Evolutionary conservation across 306 rosid genomes (phyloP).

Genomic region (Abrus pulchellus): DNA sequence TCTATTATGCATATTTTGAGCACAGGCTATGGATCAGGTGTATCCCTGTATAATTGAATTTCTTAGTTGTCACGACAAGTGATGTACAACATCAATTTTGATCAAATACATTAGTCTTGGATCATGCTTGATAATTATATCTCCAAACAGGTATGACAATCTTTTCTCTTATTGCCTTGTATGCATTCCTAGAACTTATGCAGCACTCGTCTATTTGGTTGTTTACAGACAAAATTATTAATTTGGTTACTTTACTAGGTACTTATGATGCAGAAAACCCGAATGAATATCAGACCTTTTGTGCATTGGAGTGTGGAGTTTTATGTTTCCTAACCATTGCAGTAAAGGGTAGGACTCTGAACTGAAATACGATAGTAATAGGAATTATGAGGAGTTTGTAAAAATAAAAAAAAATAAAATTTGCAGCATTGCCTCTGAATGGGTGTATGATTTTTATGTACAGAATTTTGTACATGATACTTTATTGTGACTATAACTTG

Average conservation of each 20-base stretch:
- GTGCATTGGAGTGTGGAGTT: constrained; percentile 37
- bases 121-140: constrained; percentile 43
- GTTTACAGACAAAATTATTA: constrained; percentile 37
- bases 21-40: constrained; percentile 88
- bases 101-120: constrained; percentile 30
- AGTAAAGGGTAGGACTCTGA: constrained; percentile 24
- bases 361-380: constrained; percentile 38
- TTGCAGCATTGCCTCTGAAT: constrained; percentile 34
- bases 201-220: constrained; percentile 5
- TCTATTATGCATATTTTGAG: constrained; percentile 26
- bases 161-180: constrained; percentile 21
- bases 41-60: constrained; percentile 86
- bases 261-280: constrained; percentile 38
- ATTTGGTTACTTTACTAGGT: constrained; percentile 23
- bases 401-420: not conserved
- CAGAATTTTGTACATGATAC: constrained; percentile 33
- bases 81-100: constrained; percentile 49
- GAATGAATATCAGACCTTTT: constrained; percentile 37
- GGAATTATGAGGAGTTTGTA: constrained; percentile 37
- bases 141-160: constrained; percentile 43
- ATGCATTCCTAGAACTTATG: constrained; percentile 20
- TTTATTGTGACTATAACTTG: constrained; percentile 9
- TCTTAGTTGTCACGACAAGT: constrained; percentile 71
- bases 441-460: constrained; percentile 34
- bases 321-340: constrained; percentile 42